Evolutionary conservation across 352 stramenopile species (phyloP).

Genomic region (Peronospora belbahrii): DNA sequence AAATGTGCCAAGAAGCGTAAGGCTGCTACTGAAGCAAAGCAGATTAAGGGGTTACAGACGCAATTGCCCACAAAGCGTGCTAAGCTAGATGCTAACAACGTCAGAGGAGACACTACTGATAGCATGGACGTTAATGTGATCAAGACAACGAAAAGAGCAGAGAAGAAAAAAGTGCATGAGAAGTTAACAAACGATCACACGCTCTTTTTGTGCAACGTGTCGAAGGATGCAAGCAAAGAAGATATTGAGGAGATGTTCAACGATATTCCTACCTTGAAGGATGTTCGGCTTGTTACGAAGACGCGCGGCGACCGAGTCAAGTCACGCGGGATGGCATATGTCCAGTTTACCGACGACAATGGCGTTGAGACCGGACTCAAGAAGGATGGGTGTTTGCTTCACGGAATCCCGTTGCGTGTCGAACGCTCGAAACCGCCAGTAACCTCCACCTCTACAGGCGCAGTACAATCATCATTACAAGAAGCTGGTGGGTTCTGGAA

Average conservation of each 20-base stretch:
- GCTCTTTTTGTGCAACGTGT: slow-evolving; percentile 60
- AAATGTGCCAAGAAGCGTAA: slow-evolving; percentile 23
- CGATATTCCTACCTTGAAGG: slow-evolving; percentile 38
- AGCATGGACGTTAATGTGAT: slow-evolving; percentile 2
- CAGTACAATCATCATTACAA: neutral
- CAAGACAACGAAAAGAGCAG: neutral
- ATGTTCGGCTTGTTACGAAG: slow-evolving; percentile 63
- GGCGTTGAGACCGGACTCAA: slow-evolving; percentile 32
- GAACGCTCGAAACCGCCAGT: slow-evolving; percentile 40
- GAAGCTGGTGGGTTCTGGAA: slow-evolving; percentile 32
- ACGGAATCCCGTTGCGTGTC: slow-evolving; percentile 39
- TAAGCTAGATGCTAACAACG: slow-evolving; percentile 7
- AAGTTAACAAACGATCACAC: slow-evolving; percentile 53
- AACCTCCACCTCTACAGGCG: slow-evolving; percentile 7
- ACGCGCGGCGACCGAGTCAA: slow-evolving; percentile 45
- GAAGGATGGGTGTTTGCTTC: slow-evolving; percentile 25
- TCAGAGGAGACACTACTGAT: neutral
- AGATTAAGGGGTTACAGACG: slow-evolving; percentile 5
- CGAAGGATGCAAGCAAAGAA: slow-evolving; percentile 45
- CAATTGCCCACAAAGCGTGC: slow-evolving; percentile 17
- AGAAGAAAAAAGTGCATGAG: slow-evolving; percentile 32
- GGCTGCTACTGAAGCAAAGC: slow-evolving; percentile 4
- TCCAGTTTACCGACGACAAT: slow-evolving; percentile 44
- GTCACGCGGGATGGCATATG: slow-evolving; percentile 70
- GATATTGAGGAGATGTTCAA: slow-evolving; percentile 46